Base-by-base conservation (phyloP, 2,329 filamentous ascomycete species). In the Clarireedia monteithiana region DNA sequence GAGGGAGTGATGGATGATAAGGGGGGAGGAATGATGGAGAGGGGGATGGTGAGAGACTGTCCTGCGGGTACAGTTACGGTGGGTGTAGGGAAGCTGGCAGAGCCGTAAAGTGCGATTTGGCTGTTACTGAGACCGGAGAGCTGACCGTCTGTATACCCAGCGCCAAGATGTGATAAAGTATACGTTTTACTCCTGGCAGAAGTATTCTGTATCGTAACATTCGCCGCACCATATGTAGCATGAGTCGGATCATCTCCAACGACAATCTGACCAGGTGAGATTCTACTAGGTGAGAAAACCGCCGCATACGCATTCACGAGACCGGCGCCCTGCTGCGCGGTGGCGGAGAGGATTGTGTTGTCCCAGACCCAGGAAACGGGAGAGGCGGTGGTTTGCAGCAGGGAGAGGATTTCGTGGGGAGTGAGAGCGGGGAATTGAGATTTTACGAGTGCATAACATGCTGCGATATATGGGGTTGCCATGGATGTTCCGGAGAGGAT, bases 401-500 rank as follows among this genome's bases (percentile, higher is more conserved):
- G 61, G 14, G 61, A 56, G 20, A 65, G 52, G 27, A 73, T 66
- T 45, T 71, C 63, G 0, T 58, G 50, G 2, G 68, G 55, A 0
- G 61, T 66, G 4, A 67, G 49, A 5, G 59, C 45, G 0, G 69
- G 70, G 45, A 63, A 63, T 30, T 65, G 64, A 2, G 65, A 70
- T 53, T 71, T 72, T 7, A 73, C 59, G 6, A 72, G 64, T 6
- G 70, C 71, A 34, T 68, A 71, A 2, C 63, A 67, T 5, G 64
- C 70, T 17, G 68, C 62, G 0, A 69, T 56, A 48, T 66, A 72
- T 0, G 71, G 70, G 0, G 69, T 67, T 1, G 70, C 66, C 71
- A 73, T 72, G 3, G 69, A 71, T 0, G 71, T 72, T 1, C 70
- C 71, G 1, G 65, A 67, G 17, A 72, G 60, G 27, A 71, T 68